Base-by-base conservation (phyloP, 2,329 filamentous ascomycete genomes). In the Verticillium isaacii region DNA sequence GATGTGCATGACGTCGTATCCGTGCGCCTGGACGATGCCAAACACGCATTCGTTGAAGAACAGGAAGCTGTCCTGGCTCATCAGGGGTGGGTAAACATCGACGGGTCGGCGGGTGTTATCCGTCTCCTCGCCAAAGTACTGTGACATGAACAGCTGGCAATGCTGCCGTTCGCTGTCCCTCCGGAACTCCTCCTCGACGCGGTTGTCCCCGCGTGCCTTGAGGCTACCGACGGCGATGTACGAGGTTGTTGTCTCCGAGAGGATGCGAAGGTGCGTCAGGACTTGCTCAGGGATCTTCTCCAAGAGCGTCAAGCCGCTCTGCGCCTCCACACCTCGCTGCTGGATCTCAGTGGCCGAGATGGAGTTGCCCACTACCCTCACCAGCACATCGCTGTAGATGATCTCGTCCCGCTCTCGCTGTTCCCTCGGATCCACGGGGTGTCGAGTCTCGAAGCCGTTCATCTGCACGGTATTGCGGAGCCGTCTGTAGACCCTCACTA, bases 261-360 rank as follows among this genome's bases (percentile, higher is more conserved):
- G 80, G 32, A 98, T 89, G 57, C 93, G 90, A 32, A 99, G 81
- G 72, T 98, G 93, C 1, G 91, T 95, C 63, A 99, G 79, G 1
- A 86, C 84, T 72, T 96, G 88, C 61, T 94, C 90, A 0, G 95
- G 89, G 59, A 98, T 89, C 69, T 89, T 93, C 66, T 94, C 90
- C 23, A 98, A 76, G 56, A 98, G 78, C 5, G 90, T 94, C 73
- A 87, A 82, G 60, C 91, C 89, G 56, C 85, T 84, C 66, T 90
- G 85, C 25, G 88, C 87, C 68, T 92, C 90, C 3, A 92, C 81
- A 7, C 95, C 95, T 68, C 95, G 89, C 73, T 97, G 93, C 65
- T 93, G 89, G 66, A 98, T 97, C 76, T 99, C 95, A 4, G 91
- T 88, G 0, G 93, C 88, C 9, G 93, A 89, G 62, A 99, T 93